These are phyloP conservation scores for Ceratobasidium sp. DNA, from an alignment of 1,284 basidiomycete genomes.

Conservation along the genomic window DNA sequence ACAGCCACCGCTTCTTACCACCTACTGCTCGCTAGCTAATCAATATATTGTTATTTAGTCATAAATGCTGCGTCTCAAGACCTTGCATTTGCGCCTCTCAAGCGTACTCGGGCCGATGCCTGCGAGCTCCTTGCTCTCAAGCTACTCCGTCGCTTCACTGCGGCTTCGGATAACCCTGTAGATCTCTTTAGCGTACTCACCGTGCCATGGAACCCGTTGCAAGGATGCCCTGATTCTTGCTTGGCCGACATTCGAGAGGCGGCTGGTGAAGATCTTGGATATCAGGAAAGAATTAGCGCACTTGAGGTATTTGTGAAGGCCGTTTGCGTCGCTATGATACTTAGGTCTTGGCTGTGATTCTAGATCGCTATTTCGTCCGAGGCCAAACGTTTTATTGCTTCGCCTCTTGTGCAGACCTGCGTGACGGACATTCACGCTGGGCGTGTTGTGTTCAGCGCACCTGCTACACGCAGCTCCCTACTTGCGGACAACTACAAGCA, in stretches of 20 bases:
- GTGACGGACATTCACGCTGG: constrained; percentile 85
- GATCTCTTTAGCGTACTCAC: constrained; percentile 82
- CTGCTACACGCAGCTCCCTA: constrained; percentile 76
- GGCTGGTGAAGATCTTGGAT: constrained; percentile 65
- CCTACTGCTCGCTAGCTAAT: constrained; percentile 4
- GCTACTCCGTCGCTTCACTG: constrained; percentile 79
- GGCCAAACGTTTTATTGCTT: constrained; percentile 82
- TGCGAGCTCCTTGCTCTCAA: constrained; percentile 90
- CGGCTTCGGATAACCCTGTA: constrained; percentile 67
- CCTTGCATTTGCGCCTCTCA: constrained; percentile 80
- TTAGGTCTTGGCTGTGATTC: constrained; percentile 14
- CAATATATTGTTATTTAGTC: constrained; percentile 54
- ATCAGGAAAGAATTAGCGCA: constrained; percentile 77
- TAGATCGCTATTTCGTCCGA: constrained; percentile 89
- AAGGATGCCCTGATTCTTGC: constrained; percentile 79
- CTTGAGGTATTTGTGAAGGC: constrained; percentile 71
- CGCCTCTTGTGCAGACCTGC: constrained; percentile 84
- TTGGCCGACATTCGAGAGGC: constrained; percentile 71
- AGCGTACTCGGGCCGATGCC: constrained; percentile 76
- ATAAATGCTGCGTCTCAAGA: constrained; percentile 67
- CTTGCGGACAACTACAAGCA: constrained; percentile 90
- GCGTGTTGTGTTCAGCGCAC: constrained; percentile 58
- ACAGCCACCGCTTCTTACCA: constrained; percentile 18
- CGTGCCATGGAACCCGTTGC: constrained; percentile 82
- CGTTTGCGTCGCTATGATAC: neutral